Conservation (phyloP, 106 monocot species). For the Posidonia australis region DNA sequence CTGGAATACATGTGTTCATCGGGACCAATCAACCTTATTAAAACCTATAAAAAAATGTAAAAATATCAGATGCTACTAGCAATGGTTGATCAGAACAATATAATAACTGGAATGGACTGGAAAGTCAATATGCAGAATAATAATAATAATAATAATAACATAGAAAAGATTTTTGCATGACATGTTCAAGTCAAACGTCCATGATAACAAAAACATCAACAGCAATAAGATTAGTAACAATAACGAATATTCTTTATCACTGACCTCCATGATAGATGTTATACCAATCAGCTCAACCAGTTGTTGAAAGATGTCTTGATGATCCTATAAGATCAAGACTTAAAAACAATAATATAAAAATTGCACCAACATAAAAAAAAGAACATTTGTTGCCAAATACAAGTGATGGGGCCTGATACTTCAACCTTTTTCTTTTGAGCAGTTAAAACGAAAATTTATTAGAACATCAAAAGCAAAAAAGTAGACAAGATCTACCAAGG, state of each 20-base stretch:
- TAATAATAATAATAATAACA: too few relatives aligned
- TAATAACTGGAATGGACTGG: not conserved
- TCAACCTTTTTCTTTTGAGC: too few relatives aligned
- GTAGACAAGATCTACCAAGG: too few relatives aligned
- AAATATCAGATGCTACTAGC: not conserved
- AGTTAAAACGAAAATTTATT: too few relatives aligned
- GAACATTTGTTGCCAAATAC: too few relatives aligned
- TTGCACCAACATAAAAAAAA: too few relatives aligned
- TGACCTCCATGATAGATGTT: constrained; percentile 97
- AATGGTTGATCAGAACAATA: not conserved
- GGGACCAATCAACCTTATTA: constrained; percentile 86
- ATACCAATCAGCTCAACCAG: constrained; percentile 89
- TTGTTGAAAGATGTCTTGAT: constrained; percentile 70
- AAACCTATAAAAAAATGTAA: constrained; percentile 26
- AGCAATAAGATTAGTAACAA: not conserved
- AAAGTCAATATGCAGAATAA: too few relatives aligned
- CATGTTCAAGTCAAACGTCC: too few relatives aligned
- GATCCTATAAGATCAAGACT: constrained; percentile 25
- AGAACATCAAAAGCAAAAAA: too few relatives aligned
- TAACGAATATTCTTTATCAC: not conserved
- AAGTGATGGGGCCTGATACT: too few relatives aligned
- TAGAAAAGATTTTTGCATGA: too few relatives aligned
- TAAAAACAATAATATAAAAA: not conserved
- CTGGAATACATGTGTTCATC: constrained; percentile 72
- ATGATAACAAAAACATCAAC: too few relatives aligned